Conservation (phyloP, 2,329 filamentous ascomycete genomes). For the Lasiodiplodia hormozganensis region DNA sequence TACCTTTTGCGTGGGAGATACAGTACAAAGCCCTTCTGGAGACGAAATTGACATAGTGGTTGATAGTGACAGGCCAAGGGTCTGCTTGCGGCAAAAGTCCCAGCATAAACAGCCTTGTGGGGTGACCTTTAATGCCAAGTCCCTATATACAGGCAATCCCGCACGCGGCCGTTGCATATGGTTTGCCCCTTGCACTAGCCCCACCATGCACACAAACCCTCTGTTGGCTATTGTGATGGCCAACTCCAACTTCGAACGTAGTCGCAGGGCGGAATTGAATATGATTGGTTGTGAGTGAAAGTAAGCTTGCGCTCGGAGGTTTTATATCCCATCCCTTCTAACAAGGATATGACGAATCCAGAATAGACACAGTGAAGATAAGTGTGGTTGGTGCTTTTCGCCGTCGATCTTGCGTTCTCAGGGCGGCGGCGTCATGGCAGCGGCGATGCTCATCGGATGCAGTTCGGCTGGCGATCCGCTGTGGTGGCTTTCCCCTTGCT, state of each 20-base stretch:
- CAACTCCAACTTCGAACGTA: neutral
- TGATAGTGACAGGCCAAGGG: no score
- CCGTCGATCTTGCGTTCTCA: neutral
- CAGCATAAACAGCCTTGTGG: no score
- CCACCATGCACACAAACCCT: neutral
- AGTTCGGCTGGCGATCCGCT: neutral
- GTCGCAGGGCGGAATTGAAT: neutral
- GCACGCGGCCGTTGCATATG: neutral
- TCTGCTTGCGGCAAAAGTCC: no score
- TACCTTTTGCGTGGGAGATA: no score
- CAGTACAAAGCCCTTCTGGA: no score
- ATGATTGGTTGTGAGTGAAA: neutral
- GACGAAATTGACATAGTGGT: no score
- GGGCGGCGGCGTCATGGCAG: slow-evolving; percentile 10
- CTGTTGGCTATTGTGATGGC: neutral
- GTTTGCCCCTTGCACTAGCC: neutral
- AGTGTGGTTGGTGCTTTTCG: neutral
- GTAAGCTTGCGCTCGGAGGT: neutral
- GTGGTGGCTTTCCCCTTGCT: neutral
- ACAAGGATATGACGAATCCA: neutral
- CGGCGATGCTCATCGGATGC: neutral
- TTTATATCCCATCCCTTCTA: neutral
- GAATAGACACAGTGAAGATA: neutral
- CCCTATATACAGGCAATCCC: no score
- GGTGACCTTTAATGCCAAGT: no score